Percentiles rank a stretch among this genome's conserved stretches.
Evolutionary conservation across 2,329 filamentous ascomycete genomes (phyloP).

Genomic region (Botrytis cinerea): DNA sequence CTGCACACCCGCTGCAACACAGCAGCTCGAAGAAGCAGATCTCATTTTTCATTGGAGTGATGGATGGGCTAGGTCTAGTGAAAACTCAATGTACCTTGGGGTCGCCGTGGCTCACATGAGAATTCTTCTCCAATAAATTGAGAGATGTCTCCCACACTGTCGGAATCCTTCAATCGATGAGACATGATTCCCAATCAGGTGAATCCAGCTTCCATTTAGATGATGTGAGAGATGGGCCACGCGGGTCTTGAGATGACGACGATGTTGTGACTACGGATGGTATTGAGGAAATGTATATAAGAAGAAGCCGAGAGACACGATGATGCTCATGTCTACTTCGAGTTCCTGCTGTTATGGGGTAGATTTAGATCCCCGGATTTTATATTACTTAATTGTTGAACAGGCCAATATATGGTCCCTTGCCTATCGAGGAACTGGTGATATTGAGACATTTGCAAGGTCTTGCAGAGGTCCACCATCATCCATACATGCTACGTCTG

Average conservation of each 20-base stretch:
- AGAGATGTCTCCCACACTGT: neutral
- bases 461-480: neutral
- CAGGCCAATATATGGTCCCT: constrained; percentile 14
- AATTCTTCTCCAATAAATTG: neutral
- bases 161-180: neutral
- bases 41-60: neutral
- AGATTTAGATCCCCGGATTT: constrained; percentile 15
- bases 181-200: constrained; percentile 5
- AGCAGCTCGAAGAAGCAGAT: neutral
- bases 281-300: neutral
- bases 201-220: constrained; percentile 1
- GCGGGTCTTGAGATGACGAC: neutral
- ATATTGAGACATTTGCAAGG: constrained; percentile 16
- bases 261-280: neutral
- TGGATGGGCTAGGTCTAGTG: neutral
- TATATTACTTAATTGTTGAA: constrained; percentile 7
- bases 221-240: neutral
- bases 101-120: neutral
- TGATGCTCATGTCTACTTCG: neutral
- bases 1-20: constrained; percentile 4
- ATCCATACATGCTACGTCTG: neutral
- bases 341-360: neutral
- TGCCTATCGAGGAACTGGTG: neutral
- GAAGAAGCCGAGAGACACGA: neutral
- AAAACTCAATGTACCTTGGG: neutral